Base-by-base conservation (phyloP, 2,329 filamentous ascomycete genomes). In the Talaromyces islandicus region DNA sequence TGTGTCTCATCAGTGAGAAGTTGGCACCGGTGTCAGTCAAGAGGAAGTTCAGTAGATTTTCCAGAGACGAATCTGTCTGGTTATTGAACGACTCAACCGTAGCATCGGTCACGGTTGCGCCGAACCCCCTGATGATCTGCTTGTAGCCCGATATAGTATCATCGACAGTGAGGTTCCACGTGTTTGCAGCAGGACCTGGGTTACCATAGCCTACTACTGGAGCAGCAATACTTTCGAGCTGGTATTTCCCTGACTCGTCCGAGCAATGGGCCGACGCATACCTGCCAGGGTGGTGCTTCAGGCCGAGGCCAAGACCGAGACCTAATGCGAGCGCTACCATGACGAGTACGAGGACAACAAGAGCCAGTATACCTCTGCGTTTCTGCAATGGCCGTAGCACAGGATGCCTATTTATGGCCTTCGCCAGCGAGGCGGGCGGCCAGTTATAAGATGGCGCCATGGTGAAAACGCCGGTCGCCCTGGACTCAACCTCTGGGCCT, bases 1-100 rank as follows among this genome's bases (percentile, higher is more conserved):
- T 75, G 58, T 77, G 74, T 11, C 74, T 68, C 73, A 77, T 75
- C 59, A 77, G 66, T 25, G 70, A 65, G 60, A 76, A 73, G 46
- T 71, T 70, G 24, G 73, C 73, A 7, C 74, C 74, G 9, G 63
- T 61, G 11, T 67, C 61, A 2, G 71, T 72, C 59, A 76, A 71
- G 2, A 77, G 62, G 29, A 73, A 67, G 52, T 71, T 61, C 43
- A 77, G 67, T 10, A 75, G 65, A 30, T 66, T 61, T 29, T 73
- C 64, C 3, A 73, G 64, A 0, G 68, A 60, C 7, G 67, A 66
- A 19, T 65, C 66, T 7, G 70, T 65, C 11, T 76, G 63, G 0
- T 64, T 64, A 48, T 72, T 71, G 64, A 77, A 73, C 1, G 71
- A 69, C 21, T 65, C 65, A 10, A 76, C 73, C 0, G 74, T 70